Conservation (phyloP, 768 basidiomycete species). For the Tephrocybe sp. region DNA sequence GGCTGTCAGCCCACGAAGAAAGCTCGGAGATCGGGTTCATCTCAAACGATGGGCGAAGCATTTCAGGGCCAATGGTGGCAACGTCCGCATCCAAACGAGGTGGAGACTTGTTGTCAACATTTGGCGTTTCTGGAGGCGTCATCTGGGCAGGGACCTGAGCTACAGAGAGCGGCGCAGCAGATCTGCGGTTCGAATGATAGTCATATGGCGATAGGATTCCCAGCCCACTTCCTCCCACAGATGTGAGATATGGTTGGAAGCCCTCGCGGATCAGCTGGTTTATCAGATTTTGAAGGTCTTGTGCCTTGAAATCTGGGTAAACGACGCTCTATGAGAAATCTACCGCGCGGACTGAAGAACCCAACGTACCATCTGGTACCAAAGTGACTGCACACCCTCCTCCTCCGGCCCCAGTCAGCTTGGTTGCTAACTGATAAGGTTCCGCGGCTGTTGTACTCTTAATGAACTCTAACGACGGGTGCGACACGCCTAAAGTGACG, state of each 20-base stretch:
- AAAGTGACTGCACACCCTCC: constrained; percentile 98
- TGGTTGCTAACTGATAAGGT: constrained; percentile 80
- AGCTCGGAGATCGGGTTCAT: constrained; percentile 40
- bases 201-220: constrained; percentile 75
- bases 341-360: constrained; percentile 5
- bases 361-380: constrained; percentile 80
- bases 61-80: constrained; percentile 23
- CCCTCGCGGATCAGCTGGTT: constrained; percentile 56
- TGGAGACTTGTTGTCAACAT: constrained; percentile 25
- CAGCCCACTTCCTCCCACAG: constrained; percentile 91
- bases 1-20: constrained; percentile 49
- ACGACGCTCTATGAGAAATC: constrained; percentile 13
- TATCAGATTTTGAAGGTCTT: constrained; percentile 57
- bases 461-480: constrained; percentile 83
- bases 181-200: constrained; percentile 39
- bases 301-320: constrained; percentile 65
- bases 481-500: constrained; percentile 85
- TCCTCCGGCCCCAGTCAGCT: constrained; percentile 96
- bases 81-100: constrained; percentile 20
- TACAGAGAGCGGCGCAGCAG: constrained; percentile 18
- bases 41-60: constrained; percentile 45
- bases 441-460: constrained; percentile 61
- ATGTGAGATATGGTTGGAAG: constrained; percentile 86
- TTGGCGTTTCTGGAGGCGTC: constrained; percentile 51
- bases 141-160: constrained; percentile 36